These are phyloP conservation scores for Lathyrus tuberosus DNA, from an alignment of 306 rosid genomes.

Conservation along the genomic window DNA sequence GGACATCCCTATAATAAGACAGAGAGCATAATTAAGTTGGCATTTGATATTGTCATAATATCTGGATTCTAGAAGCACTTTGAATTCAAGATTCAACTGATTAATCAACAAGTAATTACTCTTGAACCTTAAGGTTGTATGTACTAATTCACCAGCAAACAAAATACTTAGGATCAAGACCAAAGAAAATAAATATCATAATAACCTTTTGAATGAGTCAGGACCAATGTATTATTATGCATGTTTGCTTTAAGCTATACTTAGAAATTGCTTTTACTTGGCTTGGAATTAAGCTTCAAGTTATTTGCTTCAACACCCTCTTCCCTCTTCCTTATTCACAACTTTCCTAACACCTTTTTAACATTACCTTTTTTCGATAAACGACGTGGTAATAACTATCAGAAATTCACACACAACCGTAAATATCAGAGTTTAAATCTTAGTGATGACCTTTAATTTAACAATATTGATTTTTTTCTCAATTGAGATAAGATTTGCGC, in stretches of 20 bases:
- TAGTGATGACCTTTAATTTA: too few species aligned
- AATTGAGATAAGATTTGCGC: too few species aligned
- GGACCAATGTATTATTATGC: background rate
- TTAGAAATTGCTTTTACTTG: slow-evolving; percentile 2
- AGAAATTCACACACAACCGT: too few species aligned
- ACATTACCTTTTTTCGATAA: background rate
- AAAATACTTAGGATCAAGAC: background rate
- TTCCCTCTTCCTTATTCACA: background rate
- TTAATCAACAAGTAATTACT: background rate
- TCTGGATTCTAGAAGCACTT: slow-evolving; percentile 49
- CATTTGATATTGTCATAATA: slow-evolving; percentile 29
- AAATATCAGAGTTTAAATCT: too few species aligned
- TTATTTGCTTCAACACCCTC: background rate
- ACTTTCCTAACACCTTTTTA: background rate
- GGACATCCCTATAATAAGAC: slow-evolving; percentile 11
- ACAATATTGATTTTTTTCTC: too few species aligned
- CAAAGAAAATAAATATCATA: background rate
- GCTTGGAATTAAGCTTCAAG: slow-evolving; percentile 28
- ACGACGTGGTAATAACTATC: too few species aligned
- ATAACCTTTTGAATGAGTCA: background rate
- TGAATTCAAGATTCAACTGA: background rate
- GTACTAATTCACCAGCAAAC: slow-evolving; percentile 2
- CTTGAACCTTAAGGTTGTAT: slow-evolving; percentile 7
- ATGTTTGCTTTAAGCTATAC: slow-evolving; percentile 26
- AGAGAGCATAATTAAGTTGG: background rate